Evolutionary conservation across 2,329 filamentous ascomycete species (phyloP).

Genomic region (Diplodia sapinea): DNA sequence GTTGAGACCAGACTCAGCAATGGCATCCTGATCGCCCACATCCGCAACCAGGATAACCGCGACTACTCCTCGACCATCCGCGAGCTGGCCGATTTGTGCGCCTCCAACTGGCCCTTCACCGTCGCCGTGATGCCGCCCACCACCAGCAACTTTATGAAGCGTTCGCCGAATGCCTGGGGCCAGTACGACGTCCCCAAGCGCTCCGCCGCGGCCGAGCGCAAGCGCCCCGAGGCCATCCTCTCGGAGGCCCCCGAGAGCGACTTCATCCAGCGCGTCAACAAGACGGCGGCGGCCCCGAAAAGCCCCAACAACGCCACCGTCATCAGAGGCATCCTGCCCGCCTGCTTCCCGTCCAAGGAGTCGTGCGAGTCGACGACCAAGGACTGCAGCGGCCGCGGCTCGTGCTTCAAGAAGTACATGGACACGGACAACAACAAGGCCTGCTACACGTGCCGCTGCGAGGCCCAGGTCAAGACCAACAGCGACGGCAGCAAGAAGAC

Average conservation of each 20-base stretch:
- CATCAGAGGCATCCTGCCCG: slow-evolving; percentile 63
- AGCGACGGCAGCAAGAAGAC: slow-evolving; percentile 63
- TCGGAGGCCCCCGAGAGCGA: slow-evolving; percentile 21
- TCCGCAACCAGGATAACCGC: slow-evolving; percentile 22
- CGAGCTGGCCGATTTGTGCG: slow-evolving; percentile 26
- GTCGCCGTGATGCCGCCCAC: slow-evolving; percentile 47
- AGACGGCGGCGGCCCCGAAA: slow-evolving; percentile 39
- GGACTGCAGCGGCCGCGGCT: slow-evolving; percentile 82
- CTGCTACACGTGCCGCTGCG: slow-evolving; percentile 84
- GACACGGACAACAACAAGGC: slow-evolving; percentile 52
- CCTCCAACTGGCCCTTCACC: slow-evolving; percentile 39
- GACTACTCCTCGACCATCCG: slow-evolving; percentile 21
- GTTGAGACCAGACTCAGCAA: slow-evolving; percentile 19
- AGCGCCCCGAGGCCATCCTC: slow-evolving; percentile 22
- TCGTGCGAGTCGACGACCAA: slow-evolving; percentile 73
- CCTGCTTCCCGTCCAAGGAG: slow-evolving; percentile 75
- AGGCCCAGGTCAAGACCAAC: slow-evolving; percentile 59
- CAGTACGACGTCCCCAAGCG: slow-evolving; percentile 37
- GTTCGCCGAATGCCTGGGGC: slow-evolving; percentile 44
- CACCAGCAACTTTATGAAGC: slow-evolving; percentile 41
- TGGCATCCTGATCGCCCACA: slow-evolving; percentile 23
- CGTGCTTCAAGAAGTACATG: slow-evolving; percentile 71
- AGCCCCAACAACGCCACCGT: slow-evolving; percentile 38
- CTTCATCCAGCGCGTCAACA: slow-evolving; percentile 33
- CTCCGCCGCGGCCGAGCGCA: slow-evolving; percentile 13